phyloP scores from a whole-genome alignment of 2,329 filamentous ascomycete genomes.

The Annulohypoxylon truncatum region DNA sequence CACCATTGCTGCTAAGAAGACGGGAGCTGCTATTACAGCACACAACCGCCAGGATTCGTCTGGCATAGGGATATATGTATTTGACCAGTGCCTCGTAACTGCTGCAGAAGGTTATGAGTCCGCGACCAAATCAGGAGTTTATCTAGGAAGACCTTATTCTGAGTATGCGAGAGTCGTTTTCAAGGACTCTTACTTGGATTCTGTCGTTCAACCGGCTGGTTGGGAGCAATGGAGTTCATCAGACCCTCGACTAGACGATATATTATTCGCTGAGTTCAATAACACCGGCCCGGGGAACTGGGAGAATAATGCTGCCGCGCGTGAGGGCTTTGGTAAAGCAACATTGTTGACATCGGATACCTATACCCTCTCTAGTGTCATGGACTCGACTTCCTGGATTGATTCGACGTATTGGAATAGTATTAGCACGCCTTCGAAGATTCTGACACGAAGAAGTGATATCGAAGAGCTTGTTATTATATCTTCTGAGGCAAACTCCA shows the following conservation, averaged over 20 bases:
- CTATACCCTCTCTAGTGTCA: conserved; percentile 3
- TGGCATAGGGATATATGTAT: conserved; percentile 2
- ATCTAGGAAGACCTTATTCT: conserved; percentile 16
- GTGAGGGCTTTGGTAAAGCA: not conserved
- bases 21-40: conserved; percentile 7
- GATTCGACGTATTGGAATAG: conserved; percentile 8
- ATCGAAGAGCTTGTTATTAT: too few species aligned
- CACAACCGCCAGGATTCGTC: conserved; percentile 5
- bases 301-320: conserved; percentile 10
- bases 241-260: conserved; percentile 8
- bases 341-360: not conserved
- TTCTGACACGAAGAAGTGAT: not conserved
- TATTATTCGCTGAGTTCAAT: conserved; percentile 16
- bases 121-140: conserved; percentile 8
- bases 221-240: conserved; percentile 16
- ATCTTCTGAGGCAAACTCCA: not conserved
- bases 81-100: conserved; percentile 17
- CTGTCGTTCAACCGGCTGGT: conserved; percentile 10
- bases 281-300: conserved; percentile 14
- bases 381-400: conserved; percentile 16
- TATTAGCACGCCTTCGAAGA: not conserved
- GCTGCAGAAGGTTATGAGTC: not conserved
- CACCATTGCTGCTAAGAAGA: conserved; percentile 11
- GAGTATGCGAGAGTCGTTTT: conserved; percentile 10
- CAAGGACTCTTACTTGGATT: conserved; percentile 14